Evolutionary conservation across 129 eudicot genomes (phyloP).

Genomic region (Ambrosia artemisiifolia): DNA sequence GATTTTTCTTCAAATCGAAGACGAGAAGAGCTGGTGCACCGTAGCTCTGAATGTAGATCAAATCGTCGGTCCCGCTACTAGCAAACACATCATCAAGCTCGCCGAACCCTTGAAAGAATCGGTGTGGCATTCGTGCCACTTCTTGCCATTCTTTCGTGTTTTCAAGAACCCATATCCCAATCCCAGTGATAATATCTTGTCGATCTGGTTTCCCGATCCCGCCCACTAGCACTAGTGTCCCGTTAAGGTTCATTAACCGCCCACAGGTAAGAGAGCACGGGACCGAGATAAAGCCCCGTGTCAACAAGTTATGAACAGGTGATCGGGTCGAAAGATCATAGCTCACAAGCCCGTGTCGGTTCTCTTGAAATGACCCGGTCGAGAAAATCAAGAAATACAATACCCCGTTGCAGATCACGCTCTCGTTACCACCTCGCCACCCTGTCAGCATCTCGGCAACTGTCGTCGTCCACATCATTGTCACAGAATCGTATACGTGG

Average conservation of each 20-base stretch:
- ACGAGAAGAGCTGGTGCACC: conserved; percentile 90
- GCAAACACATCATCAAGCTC: conserved; percentile 98
- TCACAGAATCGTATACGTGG: conserved; percentile 66
- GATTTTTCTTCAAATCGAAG: conserved; percentile 57
- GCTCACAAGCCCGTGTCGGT: conserved; percentile 67
- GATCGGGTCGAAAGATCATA: conserved; percentile 47
- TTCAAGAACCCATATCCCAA: conserved; percentile 73
- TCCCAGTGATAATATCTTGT: conserved; percentile 79
- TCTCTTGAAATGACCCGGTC: conserved; percentile 51
- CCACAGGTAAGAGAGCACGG: conserved; percentile 98
- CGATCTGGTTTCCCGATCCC: conserved; percentile 97
- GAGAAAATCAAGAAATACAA: conserved; percentile 80
- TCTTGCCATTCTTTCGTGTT: conserved; percentile 82
- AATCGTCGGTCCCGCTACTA: conserved; percentile 81
- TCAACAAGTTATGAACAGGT: conserved; percentile 35
- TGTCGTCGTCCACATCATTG: conserved; percentile 59
- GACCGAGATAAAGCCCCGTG: conserved; percentile 49
- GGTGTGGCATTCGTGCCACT: conserved; percentile 84
- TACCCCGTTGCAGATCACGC: conserved; percentile 76
- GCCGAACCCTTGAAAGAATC: conserved; percentile 90
- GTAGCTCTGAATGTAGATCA: conserved; percentile 87
- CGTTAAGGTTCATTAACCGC: conserved; percentile 86
- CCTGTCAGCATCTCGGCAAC: conserved; percentile 70
- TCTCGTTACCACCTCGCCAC: conserved; percentile 94
- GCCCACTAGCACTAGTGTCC: conserved; percentile 80